Evolutionary conservation across 2,329 filamentous ascomycete genomes (phyloP), one percentile per base, ranked within the genome.

Genomic region (Aspergillus quadricinctus): DNA sequence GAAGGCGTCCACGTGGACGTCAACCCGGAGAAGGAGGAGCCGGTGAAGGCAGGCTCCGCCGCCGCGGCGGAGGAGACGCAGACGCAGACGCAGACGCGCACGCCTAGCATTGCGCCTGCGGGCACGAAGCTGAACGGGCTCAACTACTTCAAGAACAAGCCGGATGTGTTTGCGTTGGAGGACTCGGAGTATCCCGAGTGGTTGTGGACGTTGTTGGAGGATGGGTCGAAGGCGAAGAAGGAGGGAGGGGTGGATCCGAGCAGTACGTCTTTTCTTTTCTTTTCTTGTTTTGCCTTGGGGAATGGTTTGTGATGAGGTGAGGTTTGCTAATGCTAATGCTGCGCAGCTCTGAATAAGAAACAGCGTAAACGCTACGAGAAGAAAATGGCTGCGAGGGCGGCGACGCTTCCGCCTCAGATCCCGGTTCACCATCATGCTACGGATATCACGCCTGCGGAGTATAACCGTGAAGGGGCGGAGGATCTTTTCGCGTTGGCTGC

Each of bases 111-210:
- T 53, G 73, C 75, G 28, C 57, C 67, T 0, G 71, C 73, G 6
- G 77, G 77, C 10, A 73, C 72, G 4, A 70, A 68, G 56, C 52
- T 80, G 57, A 67, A 67, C 25, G 75, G 76, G 11, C 66, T 80
- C 48, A 77, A 77, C 57, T 79, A 79, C 63, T 72, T 75, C 55
- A 79, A 79, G 64, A 77, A 77, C 62, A 76, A 78, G 57, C 71
- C 75, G 6, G 73, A 77, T 40, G 59, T 78, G 25, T 53, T 77
- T 51, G 77, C 77, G 11, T 58, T 72, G 64, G 77, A 79, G 54
- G 77, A 80, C 59, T 68, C 71, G 45, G 77, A 79, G 60, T 80
- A 80, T 60, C 77, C 77, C 14, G 73, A 77, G 14, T 80, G 77
- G 77, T 59, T 80, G 53, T 80, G 77, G 77, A 67, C 61, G 4